These are phyloP conservation scores for Wickerhamiella occidentalis DNA, from an alignment of 805 yeast genomes.

Conservation along the genomic window DNA sequence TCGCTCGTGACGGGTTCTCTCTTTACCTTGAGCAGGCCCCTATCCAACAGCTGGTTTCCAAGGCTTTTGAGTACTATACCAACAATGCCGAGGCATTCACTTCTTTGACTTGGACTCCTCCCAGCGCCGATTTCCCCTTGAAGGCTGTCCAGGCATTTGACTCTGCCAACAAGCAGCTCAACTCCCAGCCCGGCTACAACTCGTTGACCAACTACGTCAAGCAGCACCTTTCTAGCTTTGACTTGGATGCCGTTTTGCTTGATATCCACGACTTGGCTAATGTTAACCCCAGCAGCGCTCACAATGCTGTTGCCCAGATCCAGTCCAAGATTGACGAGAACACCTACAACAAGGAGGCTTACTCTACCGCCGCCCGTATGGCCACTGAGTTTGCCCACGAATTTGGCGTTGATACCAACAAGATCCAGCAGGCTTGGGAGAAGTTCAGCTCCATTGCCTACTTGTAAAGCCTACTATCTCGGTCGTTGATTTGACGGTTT, in stretches of 20 bases:
- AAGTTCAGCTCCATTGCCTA: neutral
- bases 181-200: neutral
- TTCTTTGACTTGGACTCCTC: neutral
- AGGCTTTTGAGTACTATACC: conserved; percentile 2
- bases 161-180: conserved; percentile 4
- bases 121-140: conserved; percentile 4
- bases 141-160: conserved; percentile 4
- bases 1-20: conserved; percentile 5
- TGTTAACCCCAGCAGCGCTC: conserved; percentile 4
- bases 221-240: conserved; percentile 5
- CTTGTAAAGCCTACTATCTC: too few species aligned
- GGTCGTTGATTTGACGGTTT: too few species aligned
- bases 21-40: conserved; percentile 10
- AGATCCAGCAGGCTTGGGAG: neutral
- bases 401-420: neutral
- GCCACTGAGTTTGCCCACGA: conserved; percentile 7
- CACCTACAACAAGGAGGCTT: conserved; percentile 5
- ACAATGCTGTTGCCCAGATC: conserved; percentile 1
- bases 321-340: neutral
- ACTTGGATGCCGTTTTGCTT: conserved; percentile 8
- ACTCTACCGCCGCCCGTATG: neutral
- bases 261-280: conserved; percentile 4
- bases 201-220: neutral
- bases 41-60: neutral
- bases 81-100: conserved; percentile 3